Percentiles rank a stretch among this genome's conserved stretches.
Conservation (phyloP, 768 basidiomycete species). For the Phanerochaete carnosa region DNA sequence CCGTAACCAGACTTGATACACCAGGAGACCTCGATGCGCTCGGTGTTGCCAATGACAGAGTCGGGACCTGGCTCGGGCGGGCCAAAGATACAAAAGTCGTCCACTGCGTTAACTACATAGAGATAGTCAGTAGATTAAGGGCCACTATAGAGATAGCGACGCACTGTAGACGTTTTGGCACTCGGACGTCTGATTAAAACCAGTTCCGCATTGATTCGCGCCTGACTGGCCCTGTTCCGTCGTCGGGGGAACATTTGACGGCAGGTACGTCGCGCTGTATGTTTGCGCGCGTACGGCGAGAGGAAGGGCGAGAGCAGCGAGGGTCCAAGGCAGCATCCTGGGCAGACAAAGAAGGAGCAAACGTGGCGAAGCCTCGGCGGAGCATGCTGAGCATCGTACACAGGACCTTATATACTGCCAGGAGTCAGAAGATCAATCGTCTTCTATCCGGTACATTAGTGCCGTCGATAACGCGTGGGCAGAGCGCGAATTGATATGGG, state of each 20-base stretch:
- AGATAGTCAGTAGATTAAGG: neutral
- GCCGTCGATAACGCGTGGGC: neutral
- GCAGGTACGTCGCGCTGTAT: constrained; percentile 47
- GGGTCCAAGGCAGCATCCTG: constrained; percentile 1
- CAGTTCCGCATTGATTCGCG: constrained; percentile 63
- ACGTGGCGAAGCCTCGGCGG: neutral
- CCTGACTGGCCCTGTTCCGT: constrained; percentile 59
- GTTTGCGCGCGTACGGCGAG: constrained; percentile 26
- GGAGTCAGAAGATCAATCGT: neutral
- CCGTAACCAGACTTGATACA: constrained; percentile 56
- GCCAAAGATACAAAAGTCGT: constrained; percentile 55
- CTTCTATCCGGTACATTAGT: neutral
- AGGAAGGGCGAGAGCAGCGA: constrained; percentile 12
- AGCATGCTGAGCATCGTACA: neutral
- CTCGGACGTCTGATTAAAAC: constrained; percentile 47
- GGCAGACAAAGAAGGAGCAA: neutral
- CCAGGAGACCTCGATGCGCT: constrained; percentile 55
- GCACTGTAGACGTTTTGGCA: constrained; percentile 68
- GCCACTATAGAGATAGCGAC: constrained; percentile 23
- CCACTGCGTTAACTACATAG: constrained; percentile 49
- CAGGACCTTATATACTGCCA: neutral
- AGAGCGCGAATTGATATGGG: neutral
- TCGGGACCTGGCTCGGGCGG: constrained; percentile 48
- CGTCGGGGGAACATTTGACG: constrained; percentile 42
- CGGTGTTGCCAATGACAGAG: constrained; percentile 56